Evolutionary conservation across 192 early-diverging fungal species (phyloP).

Genomic region (Coemansia brasiliensis): DNA sequence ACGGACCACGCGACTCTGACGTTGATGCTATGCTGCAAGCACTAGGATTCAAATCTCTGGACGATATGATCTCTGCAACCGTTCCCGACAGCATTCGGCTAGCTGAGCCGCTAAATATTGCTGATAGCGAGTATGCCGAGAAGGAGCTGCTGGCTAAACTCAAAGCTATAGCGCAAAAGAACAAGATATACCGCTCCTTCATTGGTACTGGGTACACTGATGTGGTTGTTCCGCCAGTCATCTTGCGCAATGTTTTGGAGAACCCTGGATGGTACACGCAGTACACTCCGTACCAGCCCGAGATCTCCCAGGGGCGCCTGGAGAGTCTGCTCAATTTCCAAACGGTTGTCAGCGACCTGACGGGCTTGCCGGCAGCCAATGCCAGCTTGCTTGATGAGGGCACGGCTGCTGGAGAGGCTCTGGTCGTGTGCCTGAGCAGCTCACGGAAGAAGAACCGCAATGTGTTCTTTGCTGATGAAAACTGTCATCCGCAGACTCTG

Average conservation of each 20-base stretch:
- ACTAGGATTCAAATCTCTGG: constrained; percentile 76
- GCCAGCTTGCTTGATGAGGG: constrained; percentile 99
- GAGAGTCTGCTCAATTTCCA: constrained; percentile 98
- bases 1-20: constrained; percentile 77
- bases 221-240: constrained; percentile 89
- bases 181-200: constrained; percentile 89
- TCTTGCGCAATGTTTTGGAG: constrained; percentile 95
- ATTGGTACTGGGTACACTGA: constrained; percentile 96
- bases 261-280: constrained; percentile 99
- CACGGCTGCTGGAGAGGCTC: constrained; percentile 97
- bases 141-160: constrained; percentile 82
- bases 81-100: constrained; percentile 83
- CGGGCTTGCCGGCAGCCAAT: constrained; percentile 95
- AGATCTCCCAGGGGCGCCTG: constrained; percentile 97
- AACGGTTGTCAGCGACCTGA: constrained; percentile 94
- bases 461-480: constrained; percentile 90
- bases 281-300: constrained; percentile 99
- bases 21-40: constrained; percentile 79
- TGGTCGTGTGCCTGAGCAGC: constrained; percentile 81
- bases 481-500: constrained; percentile 95
- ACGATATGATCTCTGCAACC: constrained; percentile 79
- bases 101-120: constrained; percentile 68
- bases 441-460: constrained; percentile 75
- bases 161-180: constrained; percentile 82
- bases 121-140: constrained; percentile 75